Conservation (phyloP, 2,329 filamentous ascomycete genomes). For the Talaromyces sp. region DNA sequence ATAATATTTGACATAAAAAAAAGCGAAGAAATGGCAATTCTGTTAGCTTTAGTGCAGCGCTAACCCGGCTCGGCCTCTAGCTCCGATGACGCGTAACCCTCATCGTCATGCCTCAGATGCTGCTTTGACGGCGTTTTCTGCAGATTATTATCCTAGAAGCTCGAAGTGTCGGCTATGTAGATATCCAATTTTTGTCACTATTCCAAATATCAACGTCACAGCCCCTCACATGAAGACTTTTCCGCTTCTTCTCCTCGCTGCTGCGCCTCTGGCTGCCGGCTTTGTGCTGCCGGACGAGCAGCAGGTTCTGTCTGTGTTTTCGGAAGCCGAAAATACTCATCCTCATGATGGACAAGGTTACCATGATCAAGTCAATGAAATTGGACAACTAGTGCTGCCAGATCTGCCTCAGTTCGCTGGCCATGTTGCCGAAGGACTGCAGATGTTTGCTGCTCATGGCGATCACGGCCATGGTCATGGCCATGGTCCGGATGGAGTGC, state of each 20-base stretch:
- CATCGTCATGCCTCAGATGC: background rate
- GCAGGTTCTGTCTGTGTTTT: constrained; percentile 37
- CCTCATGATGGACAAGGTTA: background rate
- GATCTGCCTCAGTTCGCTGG: background rate
- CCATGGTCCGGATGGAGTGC: background rate
- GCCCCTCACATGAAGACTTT: constrained; percentile 35
- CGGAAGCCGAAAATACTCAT: constrained; percentile 10
- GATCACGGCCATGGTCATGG: background rate
- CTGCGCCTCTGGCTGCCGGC: constrained; percentile 43
- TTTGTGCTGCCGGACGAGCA: constrained; percentile 46
- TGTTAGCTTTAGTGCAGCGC: background rate
- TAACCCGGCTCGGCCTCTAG: background rate
- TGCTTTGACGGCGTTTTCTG: background rate
- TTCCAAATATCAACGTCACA: background rate
- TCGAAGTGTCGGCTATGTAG: background rate
- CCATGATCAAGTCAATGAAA: background rate
- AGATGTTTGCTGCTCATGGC: background rate
- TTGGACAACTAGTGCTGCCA: background rate
- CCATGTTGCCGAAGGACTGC: constrained; percentile 1
- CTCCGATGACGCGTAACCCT: background rate
- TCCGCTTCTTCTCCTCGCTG: constrained; percentile 37
- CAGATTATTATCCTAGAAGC: background rate
- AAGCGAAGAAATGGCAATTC: background rate
- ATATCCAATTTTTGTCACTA: background rate
- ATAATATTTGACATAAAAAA: background rate